Conservation (phyloP, 1,284 basidiomycete species). For the Cryptococcus jaspeensis region DNA sequence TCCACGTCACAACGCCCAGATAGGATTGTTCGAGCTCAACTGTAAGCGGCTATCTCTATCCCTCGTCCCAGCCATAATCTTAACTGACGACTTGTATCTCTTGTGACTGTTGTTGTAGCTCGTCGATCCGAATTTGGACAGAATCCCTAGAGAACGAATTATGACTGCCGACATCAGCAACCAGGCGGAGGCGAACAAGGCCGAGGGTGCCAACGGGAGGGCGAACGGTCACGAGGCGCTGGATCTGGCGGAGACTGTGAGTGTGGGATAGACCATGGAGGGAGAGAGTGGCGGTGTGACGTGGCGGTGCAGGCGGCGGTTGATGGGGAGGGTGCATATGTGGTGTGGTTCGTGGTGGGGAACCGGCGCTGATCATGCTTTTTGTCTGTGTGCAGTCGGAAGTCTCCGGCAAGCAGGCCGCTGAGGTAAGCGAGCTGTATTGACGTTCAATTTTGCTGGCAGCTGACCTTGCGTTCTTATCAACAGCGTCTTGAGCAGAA, state of each 20-base stretch:
- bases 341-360: neutral
- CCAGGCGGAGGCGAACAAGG: conserved; percentile 27
- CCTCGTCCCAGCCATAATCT: neutral
- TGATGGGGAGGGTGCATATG: neutral
- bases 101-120: conserved; percentile 1
- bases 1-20: conserved; percentile 3
- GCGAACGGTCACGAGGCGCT: conserved; percentile 40
- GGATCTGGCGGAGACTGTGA: conserved; percentile 39
- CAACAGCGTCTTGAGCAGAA: conserved; percentile 80
- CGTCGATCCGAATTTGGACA: conserved; percentile 11
- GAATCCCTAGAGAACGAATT: conserved; percentile 11
- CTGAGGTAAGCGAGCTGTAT: neutral
- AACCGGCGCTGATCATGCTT: neutral
- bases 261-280: conserved; percentile 7
- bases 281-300: neutral
- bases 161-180: conserved; percentile 35
- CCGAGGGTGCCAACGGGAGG: conserved; percentile 14
- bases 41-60: neutral
- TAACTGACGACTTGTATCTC: neutral
- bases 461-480: neutral
- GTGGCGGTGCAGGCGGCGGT: neutral
- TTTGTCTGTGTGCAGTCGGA: conserved; percentile 16
- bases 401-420: conserved; percentile 8
- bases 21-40: conserved; percentile 6
- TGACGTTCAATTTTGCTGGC: neutral